Base-by-base conservation (phyloP, 2,329 filamentous ascomycete genomes). In the Aspergillus transmontanensis region DNA sequence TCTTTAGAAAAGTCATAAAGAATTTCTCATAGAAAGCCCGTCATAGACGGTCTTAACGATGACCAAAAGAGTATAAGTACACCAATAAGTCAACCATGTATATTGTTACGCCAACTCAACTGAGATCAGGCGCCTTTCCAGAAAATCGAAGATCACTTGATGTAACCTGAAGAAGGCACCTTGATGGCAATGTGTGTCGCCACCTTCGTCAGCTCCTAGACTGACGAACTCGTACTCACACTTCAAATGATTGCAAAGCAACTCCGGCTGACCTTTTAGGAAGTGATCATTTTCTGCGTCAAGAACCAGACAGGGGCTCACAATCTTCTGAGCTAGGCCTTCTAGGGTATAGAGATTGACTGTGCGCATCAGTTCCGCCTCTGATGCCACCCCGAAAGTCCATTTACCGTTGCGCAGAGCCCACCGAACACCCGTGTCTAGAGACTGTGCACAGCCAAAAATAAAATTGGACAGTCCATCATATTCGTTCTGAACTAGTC, bases 371-470 rank as follows among this genome's bases (percentile, higher is more conserved):
- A 58, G n/a, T 1, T 58, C 57, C 9, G 57, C 43, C 14, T 46
- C 51, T 7, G 63, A 65, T 12, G 30, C 9, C 30, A 62, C 57
- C 10, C 54, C 57, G 26, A 65, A 61, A 21, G 63, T 63, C 63
- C 60, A 65, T 61, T 63, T 60, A 6, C 63, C 60, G 43, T 65
- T 63, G 12, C 46, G 58, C 41, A 65, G 34, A n/a, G 16, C 63
- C 60, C 63, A 65, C 19, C 60, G 60, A 11, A 59, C 58, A n/a
- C 63, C 63, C 12, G 63, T 65, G 12, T 61, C 58, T 21, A 63
- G 26, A 41, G 53, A 62, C 45, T 61, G 53, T 6, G 32, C 63
- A 6, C 53, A 58, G 19, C 36, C 7, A 23, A 63, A 63, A 23
- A 65, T 58, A 6, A 21, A 50, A 45, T 58, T 36, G 16, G 23